These are phyloP conservation scores for Cladophialophora immunda DNA, from an alignment of 2,329 filamentous ascomycete genomes.

Conservation along the genomic window DNA sequence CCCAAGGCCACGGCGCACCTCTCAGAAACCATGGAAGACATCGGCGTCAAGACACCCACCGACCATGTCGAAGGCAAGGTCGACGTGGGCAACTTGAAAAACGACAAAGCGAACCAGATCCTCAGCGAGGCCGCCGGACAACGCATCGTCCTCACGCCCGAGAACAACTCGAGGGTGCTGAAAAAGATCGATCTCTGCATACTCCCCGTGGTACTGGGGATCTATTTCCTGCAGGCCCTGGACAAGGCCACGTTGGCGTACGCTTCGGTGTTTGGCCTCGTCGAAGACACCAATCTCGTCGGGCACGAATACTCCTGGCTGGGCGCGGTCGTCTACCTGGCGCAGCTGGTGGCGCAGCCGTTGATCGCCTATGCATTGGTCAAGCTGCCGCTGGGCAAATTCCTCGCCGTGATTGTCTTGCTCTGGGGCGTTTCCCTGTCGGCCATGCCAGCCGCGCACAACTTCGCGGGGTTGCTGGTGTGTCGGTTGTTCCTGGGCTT, in stretches of 20 bases:
- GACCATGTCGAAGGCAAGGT: constrained; percentile 31
- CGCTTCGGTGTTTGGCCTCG: constrained; percentile 70
- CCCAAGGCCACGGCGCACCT: neutral
- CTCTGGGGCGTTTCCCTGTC: constrained; percentile 62
- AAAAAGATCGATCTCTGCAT: constrained; percentile 61
- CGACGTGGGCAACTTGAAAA: constrained; percentile 32
- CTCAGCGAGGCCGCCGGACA: constrained; percentile 57
- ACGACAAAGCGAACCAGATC: constrained; percentile 61
- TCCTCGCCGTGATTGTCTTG: constrained; percentile 62
- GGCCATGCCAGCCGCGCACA: constrained; percentile 62
- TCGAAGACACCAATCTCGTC: constrained; percentile 64
- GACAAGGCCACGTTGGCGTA: constrained; percentile 65
- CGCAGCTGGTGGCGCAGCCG: constrained; percentile 63
- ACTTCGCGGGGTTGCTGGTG: constrained; percentile 51
- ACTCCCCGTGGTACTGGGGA: constrained; percentile 64
- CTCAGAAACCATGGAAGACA: constrained; percentile 24
- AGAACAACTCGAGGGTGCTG: constrained; percentile 62
- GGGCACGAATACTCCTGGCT: constrained; percentile 65
- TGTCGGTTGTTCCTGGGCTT: constrained; percentile 64
- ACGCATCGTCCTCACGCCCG: constrained; percentile 59
- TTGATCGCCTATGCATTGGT: constrained; percentile 64
- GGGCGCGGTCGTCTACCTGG: constrained; percentile 62
- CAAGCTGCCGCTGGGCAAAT: constrained; percentile 68
- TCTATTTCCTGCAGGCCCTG: constrained; percentile 70
- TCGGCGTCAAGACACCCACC: constrained; percentile 23